Base-by-base conservation (phyloP, 257 asterid species). In the Euphrasia confusa region DNA sequence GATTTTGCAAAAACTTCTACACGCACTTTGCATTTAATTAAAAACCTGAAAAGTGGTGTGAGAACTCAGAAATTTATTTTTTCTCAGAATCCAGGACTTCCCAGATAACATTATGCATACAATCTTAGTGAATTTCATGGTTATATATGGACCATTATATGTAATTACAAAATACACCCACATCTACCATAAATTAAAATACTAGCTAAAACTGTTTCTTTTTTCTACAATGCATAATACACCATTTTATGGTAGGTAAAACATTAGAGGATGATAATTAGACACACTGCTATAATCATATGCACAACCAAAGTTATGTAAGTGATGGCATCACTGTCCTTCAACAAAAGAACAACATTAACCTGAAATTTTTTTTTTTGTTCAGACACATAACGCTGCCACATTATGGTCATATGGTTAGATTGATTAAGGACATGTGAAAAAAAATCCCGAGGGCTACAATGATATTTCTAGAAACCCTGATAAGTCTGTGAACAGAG, bases 21-120 rank as follows among this genome's bases (percentile, higher is more conserved):
- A 42, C 63, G 54, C 60, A 69, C 18, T 39, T 32, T 63, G 68
- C 69, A 68, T 10, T 66, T 61, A 50, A n/a, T 26, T 30, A 21
- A 58, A 71, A 69, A 40, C 77, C 72, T 75, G 71, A 58, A 67
- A 57, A 9, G 17, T 64, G 61, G 32, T 47, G 35, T 11, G 33
- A 58, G 65, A 40, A 47, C 10, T 4, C 33, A 54, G 14, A 53
- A 44, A 52, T 26, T 17, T 6, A 21, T 21, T 15, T 5, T 49
- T 44, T 45, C 18, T 60, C 24, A 13, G 32, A 18, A 66, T 28
- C 10, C 27, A 6, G 49, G 50, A 56, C 14, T 1, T 61, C 54
- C 55, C 54, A 3, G 28, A 7, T 13, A 68, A 47, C 15, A 7
- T 40, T 58, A 44, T 64, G 63, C 15, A 52, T 5, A 32, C 52